These are phyloP conservation scores for Agastache rugosa DNA, from an alignment of 257 asterid genomes.

Conservation along the genomic window DNA sequence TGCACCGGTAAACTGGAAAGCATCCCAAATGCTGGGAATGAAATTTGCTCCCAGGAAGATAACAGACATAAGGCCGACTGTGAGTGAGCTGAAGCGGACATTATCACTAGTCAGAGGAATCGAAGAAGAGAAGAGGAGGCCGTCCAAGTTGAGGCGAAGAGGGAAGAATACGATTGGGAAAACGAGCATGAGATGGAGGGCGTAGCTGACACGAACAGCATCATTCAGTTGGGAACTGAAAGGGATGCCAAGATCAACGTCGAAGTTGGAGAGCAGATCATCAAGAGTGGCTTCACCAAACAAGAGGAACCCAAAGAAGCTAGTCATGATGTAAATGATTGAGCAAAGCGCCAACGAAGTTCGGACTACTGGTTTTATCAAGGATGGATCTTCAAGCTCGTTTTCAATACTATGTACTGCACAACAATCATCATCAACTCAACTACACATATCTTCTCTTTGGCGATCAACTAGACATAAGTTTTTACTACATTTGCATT, in stretches of 20 bases:
- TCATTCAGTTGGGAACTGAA: constrained; percentile 50
- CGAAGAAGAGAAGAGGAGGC: constrained; percentile 47
- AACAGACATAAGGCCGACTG: constrained; percentile 39
- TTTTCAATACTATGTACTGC: constrained; percentile 66
- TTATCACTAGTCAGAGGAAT: constrained; percentile 39
- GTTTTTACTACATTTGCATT: background rate
- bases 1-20: constrained; percentile 62
- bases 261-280: constrained; percentile 54
- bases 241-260: constrained; percentile 54
- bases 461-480: background rate
- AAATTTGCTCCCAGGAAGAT: constrained; percentile 59
- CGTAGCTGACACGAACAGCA: constrained; percentile 56
- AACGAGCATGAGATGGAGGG: constrained; percentile 57
- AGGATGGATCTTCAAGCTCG: constrained; percentile 55
- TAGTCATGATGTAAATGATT: constrained; percentile 54
- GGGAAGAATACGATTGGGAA: constrained; percentile 53
- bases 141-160: constrained; percentile 57
- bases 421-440: background rate
- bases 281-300: constrained; percentile 63
- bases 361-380: constrained; percentile 49
- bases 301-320: constrained; percentile 65
- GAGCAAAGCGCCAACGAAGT: constrained; percentile 63
- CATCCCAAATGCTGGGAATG: constrained; percentile 66
- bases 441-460: too few relatives aligned
- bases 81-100: constrained; percentile 40